Evolutionary conservation across 441 rosid genomes (phyloP).

Genomic region (Mallotus japonicus): DNA sequence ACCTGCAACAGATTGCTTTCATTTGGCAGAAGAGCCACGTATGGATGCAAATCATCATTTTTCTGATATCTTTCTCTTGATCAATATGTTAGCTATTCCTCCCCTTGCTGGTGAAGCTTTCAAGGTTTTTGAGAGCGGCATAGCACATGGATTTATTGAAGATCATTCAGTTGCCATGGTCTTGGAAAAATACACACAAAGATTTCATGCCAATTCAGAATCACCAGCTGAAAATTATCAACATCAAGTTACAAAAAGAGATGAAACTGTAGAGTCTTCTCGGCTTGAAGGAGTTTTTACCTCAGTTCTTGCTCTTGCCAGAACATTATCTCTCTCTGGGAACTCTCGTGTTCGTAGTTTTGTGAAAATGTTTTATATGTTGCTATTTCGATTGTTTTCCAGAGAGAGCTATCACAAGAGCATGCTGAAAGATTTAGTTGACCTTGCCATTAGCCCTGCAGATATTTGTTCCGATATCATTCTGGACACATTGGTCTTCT

Average conservation of each 20-base stretch:
- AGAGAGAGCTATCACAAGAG: constrained; percentile 55
- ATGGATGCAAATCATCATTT: constrained; percentile 41
- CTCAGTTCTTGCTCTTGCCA: constrained; percentile 64
- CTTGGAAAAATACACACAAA: constrained; percentile 55
- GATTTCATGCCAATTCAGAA: constrained; percentile 36
- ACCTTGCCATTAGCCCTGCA: constrained; percentile 54
- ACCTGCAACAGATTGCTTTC: constrained; percentile 37
- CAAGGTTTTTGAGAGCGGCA: constrained; percentile 71
- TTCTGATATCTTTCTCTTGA: constrained; percentile 67
- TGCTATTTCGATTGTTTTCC: constrained; percentile 58
- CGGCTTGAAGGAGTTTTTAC: constrained; percentile 43
- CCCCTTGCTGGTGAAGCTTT: constrained; percentile 67
- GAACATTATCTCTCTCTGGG: constrained; percentile 58
- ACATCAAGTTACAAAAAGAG: constrained; percentile 38
- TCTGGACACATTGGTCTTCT: constrained; percentile 61
- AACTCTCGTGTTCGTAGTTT: constrained; percentile 57
- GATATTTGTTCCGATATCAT: constrained; percentile 44
- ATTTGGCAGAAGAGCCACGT: constrained; percentile 42
- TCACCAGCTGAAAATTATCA: constrained; percentile 33
- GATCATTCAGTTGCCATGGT: constrained; percentile 58
- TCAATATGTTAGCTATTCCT: constrained; percentile 71
- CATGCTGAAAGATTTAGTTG: constrained; percentile 70
- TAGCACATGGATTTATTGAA: constrained; percentile 57
- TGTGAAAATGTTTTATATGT: constrained; percentile 58
- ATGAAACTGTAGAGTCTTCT: constrained; percentile 36